A percentile compares a stretch with the other conserved stretches of the same genome.
Evolutionary conservation across 495 filamentous ascomycete genomes (phyloP).

Genomic region (Melanomma pulvis-pyrius): DNA sequence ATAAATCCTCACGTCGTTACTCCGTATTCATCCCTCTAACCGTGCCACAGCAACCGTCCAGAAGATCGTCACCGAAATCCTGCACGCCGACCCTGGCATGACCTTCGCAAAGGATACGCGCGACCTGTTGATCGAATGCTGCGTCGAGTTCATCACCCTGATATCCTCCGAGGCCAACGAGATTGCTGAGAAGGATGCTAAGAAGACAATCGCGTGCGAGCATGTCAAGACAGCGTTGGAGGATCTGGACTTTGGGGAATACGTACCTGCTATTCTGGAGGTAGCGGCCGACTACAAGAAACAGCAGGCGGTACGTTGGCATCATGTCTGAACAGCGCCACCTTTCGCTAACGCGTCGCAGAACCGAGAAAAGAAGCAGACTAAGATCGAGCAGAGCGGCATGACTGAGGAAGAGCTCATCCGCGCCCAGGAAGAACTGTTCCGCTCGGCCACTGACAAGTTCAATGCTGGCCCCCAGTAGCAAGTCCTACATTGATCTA

Average conservation of each 20-base stretch:
- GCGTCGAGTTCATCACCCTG: conserved; percentile 97
- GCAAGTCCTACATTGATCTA: background rate
- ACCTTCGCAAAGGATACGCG: conserved; percentile 91
- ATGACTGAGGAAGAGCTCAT: conserved; percentile 86
- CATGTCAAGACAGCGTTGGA: conserved; percentile 92
- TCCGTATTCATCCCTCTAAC: conserved; percentile 5
- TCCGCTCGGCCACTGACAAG: conserved; percentile 77
- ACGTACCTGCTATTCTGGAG: conserved; percentile 80
- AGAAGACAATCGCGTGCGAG: conserved; percentile 97
- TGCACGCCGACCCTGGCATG: conserved; percentile 68
- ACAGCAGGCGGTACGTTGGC: conserved; percentile 73
- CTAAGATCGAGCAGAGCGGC: conserved; percentile 93
- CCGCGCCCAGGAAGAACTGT: conserved; percentile 86
- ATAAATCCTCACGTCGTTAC: conserved; percentile 26
- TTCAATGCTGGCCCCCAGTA: conserved; percentile 53
- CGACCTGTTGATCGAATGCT: conserved; percentile 96
- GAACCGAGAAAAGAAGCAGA: conserved; percentile 94
- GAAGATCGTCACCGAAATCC: conserved; percentile 95
- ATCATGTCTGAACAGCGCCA: background rate
- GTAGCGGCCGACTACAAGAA: conserved; percentile 92
- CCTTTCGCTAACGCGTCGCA: conserved; percentile 45
- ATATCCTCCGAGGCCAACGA: conserved; percentile 98
- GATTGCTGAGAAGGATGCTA: conserved; percentile 95
- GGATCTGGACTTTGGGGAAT: conserved; percentile 88
- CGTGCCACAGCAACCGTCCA: conserved; percentile 81